Conservation (phyloP, 257 asterid genomes). For the Capsicum pubescens region DNA sequence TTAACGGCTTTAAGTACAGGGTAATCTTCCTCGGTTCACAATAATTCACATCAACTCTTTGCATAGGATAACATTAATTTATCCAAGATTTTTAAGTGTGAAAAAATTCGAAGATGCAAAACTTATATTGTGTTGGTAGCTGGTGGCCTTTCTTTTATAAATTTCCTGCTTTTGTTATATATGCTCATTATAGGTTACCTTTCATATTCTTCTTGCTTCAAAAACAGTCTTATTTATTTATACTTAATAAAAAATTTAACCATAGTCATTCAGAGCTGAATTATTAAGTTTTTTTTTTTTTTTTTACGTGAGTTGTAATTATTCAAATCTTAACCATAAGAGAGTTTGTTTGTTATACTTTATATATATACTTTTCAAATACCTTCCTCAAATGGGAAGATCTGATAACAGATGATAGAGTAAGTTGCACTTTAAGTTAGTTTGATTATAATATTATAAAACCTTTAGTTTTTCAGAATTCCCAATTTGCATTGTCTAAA, state of each 20-base stretch:
- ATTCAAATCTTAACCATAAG: too few relatives aligned
- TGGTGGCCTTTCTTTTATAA: background rate
- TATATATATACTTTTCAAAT: too few relatives aligned
- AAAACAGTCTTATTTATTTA: too few relatives aligned
- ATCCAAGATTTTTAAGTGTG: background rate
- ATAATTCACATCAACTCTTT: background rate
- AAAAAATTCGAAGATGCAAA: background rate
- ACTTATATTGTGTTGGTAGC: background rate
- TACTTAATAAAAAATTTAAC: too few relatives aligned
- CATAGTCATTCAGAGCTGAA: too few relatives aligned
- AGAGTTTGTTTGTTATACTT: too few relatives aligned
- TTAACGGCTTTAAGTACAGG: conserved; percentile 18
- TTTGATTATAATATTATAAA: background rate
- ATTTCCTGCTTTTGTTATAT: background rate
- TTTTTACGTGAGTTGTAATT: too few relatives aligned
- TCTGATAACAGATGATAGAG: background rate
- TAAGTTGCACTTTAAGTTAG: background rate
- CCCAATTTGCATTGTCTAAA: background rate
- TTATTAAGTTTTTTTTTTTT: too few relatives aligned
- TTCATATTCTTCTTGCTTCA: too few relatives aligned
- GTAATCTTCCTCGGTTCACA: conserved; percentile 29
- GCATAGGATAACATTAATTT: conserved; percentile 15
- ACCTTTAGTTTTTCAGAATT: background rate
- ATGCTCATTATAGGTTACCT: too few relatives aligned
- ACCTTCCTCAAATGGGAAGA: too few relatives aligned